Evolutionary conservation across 139 green algal genomes (phyloP).

Genomic region (Chlamydomonas sp.): DNA sequence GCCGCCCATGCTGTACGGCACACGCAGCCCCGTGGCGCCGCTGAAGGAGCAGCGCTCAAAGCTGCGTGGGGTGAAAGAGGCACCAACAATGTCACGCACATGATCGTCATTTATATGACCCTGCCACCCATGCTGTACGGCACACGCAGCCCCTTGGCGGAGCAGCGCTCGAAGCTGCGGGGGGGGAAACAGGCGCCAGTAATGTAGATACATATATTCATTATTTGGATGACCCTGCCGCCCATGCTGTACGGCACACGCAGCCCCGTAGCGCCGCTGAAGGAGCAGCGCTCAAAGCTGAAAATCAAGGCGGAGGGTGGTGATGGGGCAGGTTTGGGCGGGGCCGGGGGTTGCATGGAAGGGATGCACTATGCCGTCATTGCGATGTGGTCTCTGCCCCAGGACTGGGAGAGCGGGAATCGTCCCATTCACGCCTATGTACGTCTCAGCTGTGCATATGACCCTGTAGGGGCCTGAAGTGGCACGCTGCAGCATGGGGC

Average conservation of each 20-base stretch:
- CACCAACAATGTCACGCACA: too few species aligned
- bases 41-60: constrained; percentile 25
- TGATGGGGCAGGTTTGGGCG: too few species aligned
- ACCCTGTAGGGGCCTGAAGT: too few species aligned
- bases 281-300: constrained; percentile 12
- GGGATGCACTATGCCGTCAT: too few species aligned
- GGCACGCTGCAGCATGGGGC: too few species aligned
- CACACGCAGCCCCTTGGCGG: neutral
- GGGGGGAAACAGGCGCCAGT: neutral
- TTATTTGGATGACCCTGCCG: neutral
- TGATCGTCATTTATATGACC: neutral
- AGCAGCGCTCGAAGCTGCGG: constrained; percentile 35
- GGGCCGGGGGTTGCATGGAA: too few species aligned
- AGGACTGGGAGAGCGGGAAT: too few species aligned
- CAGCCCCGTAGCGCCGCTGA: constrained; percentile 16
- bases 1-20: constrained; percentile 33
- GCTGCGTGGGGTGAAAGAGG: neutral
- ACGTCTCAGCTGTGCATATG: too few species aligned
- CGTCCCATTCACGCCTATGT: too few species aligned
- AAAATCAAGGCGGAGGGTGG: too few species aligned
- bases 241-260: neutral
- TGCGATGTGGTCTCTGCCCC: too few species aligned
- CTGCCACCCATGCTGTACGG: neutral
- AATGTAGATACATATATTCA: too few species aligned
- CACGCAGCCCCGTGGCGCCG: constrained; percentile 21